These are phyloP conservation scores for Zygotorulaspora chibaensis DNA, from an alignment of 805 yeast genomes.

Conservation along the genomic window DNA sequence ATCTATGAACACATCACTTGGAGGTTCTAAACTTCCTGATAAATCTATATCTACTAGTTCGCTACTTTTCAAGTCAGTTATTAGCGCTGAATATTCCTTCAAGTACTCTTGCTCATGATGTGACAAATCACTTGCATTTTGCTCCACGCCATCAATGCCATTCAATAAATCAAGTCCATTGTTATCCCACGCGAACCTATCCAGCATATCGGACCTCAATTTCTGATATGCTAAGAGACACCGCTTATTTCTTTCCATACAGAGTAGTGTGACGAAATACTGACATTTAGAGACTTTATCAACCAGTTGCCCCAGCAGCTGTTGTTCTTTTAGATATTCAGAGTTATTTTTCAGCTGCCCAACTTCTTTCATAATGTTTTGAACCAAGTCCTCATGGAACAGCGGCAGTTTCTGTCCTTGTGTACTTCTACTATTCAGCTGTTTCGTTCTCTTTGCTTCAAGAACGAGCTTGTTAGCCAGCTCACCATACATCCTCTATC, in stretches of 20 bases:
- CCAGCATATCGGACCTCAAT: slow-evolving; percentile 63
- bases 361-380: slow-evolving; percentile 67
- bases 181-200: slow-evolving; percentile 67
- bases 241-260: slow-evolving; percentile 84
- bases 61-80: slow-evolving; percentile 69
- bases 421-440: slow-evolving; percentile 41
- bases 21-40: slow-evolving; percentile 87
- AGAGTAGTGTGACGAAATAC: slow-evolving; percentile 52
- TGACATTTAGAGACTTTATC: slow-evolving; percentile 56
- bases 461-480: slow-evolving; percentile 73
- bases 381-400: slow-evolving; percentile 68
- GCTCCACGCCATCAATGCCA: slow-evolving; percentile 32
- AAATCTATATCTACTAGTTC: slow-evolving; percentile 78
- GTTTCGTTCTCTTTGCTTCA: slow-evolving; percentile 77
- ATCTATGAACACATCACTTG: slow-evolving; percentile 85
- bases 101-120: slow-evolving; percentile 78
- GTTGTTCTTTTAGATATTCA: slow-evolving; percentile 41
- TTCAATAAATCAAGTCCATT: slow-evolving; percentile 37
- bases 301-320: slow-evolving; percentile 25
- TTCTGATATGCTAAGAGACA: slow-evolving; percentile 82
- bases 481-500: slow-evolving; percentile 80
- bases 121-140: slow-evolving; percentile 50
- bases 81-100: slow-evolving; percentile 62
- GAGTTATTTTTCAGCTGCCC: slow-evolving; percentile 56
- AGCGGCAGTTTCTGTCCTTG: slow-evolving; percentile 42